These are phyloP conservation scores for Russula virescens DNA, from an alignment of 768 basidiomycete genomes.

Conservation along the genomic window DNA sequence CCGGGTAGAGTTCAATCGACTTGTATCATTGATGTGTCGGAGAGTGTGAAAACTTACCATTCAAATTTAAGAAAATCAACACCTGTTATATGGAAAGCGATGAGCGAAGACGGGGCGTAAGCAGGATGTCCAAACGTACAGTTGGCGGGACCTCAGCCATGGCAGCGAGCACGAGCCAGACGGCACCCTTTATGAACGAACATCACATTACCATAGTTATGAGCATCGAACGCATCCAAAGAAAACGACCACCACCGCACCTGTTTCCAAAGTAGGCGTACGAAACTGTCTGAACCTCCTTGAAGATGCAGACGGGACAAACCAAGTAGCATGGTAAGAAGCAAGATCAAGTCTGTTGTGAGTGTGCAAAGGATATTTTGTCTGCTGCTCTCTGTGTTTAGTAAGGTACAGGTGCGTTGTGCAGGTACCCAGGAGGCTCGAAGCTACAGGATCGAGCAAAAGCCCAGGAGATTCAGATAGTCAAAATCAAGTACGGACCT, in stretches of 20 bases:
- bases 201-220: neutral
- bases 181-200: neutral
- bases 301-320: neutral
- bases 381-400: neutral
- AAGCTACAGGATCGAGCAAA: neutral
- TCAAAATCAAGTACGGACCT: neutral
- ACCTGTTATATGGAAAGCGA: neutral
- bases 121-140: neutral
- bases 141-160: neutral
- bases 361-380: neutral
- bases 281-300: neutral
- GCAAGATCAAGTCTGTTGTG: neutral
- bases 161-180: neutral
- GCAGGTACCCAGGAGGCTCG: neutral
- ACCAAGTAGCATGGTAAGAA: neutral
- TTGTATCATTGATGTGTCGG: neutral
- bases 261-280: slow-evolving; percentile 5
- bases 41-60: neutral
- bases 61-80: slow-evolving; percentile 1
- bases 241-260: neutral
- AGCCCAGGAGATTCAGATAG: neutral
- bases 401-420: neutral
- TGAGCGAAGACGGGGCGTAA: neutral
- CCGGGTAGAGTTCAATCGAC: neutral
- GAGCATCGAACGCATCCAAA: neutral